phyloP scores from a whole-genome alignment of 192 early-diverging fungal genomes.

The Linnemannia schmuckeri region DNA sequence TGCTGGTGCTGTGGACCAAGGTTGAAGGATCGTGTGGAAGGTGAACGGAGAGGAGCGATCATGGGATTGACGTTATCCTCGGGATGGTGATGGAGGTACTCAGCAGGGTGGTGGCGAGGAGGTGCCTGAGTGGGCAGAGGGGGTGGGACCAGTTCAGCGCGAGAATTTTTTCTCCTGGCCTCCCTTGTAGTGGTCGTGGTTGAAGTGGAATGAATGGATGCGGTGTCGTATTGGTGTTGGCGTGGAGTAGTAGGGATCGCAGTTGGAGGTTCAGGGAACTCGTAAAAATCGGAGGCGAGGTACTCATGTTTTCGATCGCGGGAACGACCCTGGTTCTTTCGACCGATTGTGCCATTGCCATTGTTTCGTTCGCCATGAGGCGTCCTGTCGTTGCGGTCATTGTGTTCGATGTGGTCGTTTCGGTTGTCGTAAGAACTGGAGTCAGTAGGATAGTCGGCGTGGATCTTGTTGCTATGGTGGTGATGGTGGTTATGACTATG shows the following conservation, averaged over 20 bases:
- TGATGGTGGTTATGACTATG: not conserved
- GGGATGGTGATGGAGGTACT: slow-evolving; percentile 15
- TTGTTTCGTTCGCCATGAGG: not conserved
- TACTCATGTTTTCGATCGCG: not conserved
- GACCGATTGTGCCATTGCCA: not conserved
- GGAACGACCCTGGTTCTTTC: not conserved
- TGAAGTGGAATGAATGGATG: not conserved
- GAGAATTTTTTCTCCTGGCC: not conserved
- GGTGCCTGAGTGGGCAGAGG: slow-evolving; percentile 39
- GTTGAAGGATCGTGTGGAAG: not conserved
- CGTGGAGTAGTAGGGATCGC: not conserved
- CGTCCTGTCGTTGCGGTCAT: not conserved
- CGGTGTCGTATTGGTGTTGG: not conserved
- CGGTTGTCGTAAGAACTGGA: not conserved
- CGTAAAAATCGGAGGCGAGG: not conserved
- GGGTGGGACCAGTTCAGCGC: slow-evolving; percentile 17
- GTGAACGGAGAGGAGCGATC: not conserved
- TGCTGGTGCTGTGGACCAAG: slow-evolving; percentile 1
- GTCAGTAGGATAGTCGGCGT: not conserved
- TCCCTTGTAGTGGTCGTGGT: not conserved
- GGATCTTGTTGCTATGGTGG: not conserved
- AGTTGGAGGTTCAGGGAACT: not conserved
- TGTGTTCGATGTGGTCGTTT: not conserved
- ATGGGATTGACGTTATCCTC: slow-evolving; percentile 7
- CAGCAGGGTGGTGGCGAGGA: slow-evolving; percentile 33